Evolutionary conservation across 1,139 yeast species (phyloP).

Genomic region (Hyphopichia pseudoburtonii): DNA sequence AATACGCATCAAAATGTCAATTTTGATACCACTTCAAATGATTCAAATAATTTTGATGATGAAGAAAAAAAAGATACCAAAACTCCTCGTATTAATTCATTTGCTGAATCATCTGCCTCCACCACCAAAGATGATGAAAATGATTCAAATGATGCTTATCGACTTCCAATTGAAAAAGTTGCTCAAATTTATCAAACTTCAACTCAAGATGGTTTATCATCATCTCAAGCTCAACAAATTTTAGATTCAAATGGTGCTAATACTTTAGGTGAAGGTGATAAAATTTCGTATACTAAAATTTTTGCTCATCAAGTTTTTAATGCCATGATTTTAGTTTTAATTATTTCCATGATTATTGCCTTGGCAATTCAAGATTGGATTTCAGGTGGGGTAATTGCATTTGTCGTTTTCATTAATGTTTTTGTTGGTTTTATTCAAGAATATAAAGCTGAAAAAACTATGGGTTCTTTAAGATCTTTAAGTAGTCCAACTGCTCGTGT

Average conservation of each 20-base stretch:
- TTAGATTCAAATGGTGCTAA: constrained; percentile 21
- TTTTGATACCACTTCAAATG: constrained; percentile 13
- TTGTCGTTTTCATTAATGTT: constrained; percentile 32
- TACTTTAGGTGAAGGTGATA: constrained; percentile 28
- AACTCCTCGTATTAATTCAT: constrained; percentile 2
- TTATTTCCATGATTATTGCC: constrained; percentile 36
- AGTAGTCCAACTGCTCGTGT: constrained; percentile 40
- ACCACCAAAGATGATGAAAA: not conserved
- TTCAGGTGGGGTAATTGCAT: constrained; percentile 28
- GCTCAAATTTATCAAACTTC: constrained; percentile 34
- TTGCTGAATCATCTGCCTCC: not conserved
- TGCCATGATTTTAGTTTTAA: constrained; percentile 37
- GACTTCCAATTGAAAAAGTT: constrained; percentile 24
- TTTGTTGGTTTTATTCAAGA: constrained; percentile 35
- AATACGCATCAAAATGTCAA: constrained; percentile 8
- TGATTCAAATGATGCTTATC: constrained; percentile 22
- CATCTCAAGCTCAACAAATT: constrained; percentile 25
- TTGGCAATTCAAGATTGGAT: constrained; percentile 34
- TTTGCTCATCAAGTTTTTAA: constrained; percentile 38
- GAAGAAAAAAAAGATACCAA: not conserved
- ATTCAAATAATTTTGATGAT: not conserved
- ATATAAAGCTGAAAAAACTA: constrained; percentile 38
- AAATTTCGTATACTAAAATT: constrained; percentile 33
- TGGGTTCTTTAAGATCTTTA: constrained; percentile 35
- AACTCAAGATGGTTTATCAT: constrained; percentile 44